Base-by-base conservation (phyloP, 2,329 filamentous ascomycete species). In the Scedosporium apiospermum region DNA sequence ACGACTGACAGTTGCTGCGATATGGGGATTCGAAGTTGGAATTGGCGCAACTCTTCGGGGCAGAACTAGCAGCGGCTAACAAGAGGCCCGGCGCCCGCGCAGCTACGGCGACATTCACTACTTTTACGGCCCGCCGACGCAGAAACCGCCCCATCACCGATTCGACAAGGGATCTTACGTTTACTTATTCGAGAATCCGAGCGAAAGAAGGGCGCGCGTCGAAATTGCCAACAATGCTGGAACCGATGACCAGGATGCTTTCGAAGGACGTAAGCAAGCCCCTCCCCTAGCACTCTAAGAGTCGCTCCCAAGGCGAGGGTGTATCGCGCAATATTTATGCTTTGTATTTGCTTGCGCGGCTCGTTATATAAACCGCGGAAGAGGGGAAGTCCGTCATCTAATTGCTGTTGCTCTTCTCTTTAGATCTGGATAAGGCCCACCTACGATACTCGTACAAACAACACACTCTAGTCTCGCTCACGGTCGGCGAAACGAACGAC, bases 91-190 rank as follows among this genome's bases (percentile, higher is more conserved):
- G 46, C 42, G 27, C 26, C 38, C 63, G 67, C 69, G 66, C 65
- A 93, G 89, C 69, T 92, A 90, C 69, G 88, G 84, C 65, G 90
- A 93, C 70, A 72, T 92, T 62, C 90, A 93, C 73, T 93, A 92
- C 74, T 91, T 86, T 74, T 91, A 92, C 75, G 82, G 83, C 27
- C 81, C 86, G n/a, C 86, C 87, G 2, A 80, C 80, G 5, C 78
- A 81, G 63, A 85, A 82, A 63, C 89, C 89, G 34, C 84, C 81
- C n/a, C 90, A 93, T 72, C 88, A 93, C 73, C 86, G 89, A 60
- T 93, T 93, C 73, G 87, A 91, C 73, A 89, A 89, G 72, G 83
- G 86, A 57, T 92, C 88, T 6, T 93, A 93, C 72, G 82, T 93
- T 63, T 93, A 93, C 71, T 78, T 93, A 5, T 92, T 91, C 72